Evolutionary conservation across 2,329 filamentous ascomycete species (phyloP), one percentile per base, ranked within the genome.

Genomic region (Claviceps cyperi): DNA sequence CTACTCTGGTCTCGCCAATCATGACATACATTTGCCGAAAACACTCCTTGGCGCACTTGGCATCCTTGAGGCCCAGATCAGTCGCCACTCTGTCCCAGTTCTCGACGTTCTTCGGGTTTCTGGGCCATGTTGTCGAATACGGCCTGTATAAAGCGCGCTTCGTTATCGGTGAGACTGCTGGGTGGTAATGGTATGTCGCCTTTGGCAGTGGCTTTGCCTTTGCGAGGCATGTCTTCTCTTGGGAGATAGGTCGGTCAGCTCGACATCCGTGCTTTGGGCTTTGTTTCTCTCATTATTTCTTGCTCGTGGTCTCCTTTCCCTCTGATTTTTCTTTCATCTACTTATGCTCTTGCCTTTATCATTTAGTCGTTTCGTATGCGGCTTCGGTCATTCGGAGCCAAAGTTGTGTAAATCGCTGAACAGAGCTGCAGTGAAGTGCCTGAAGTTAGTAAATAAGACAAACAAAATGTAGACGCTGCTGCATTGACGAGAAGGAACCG

Each of bases 91-190:
- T 55, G 15, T 65, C 59, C 61, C 66, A 74, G 57, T 74, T 59
- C 28, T 70, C 63, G 7, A n/a, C n/a, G n/a, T n/a, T n/a, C n/a
- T n/a, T 69, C 64, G 6, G 65, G 66, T 53, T 66, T 67, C 43
- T 63, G 56, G 5, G 58, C 65, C 63, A 70, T 68, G 55, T 69
- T 66, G 55, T 68, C 62, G 52, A 71, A 69, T 39, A 70, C 59
- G 13, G 64, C 63, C 50, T 68, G 67, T 57, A 70, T 62, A 57
- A 70, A 68, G 32, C 63, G 60, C 41, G 65, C 56, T 37, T 70
- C 68, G 19, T 52, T 56, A 1, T 64, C 61, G 11, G 60, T 69
- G 44, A 69, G 58, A 14, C 59, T 62, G 9, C 59, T 61, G 22
- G 14, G 4, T 8, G 14, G 2, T 4, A 28, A 46, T 21, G 59